Evolutionary conservation across 2,329 filamentous ascomycete genomes (phyloP), one percentile per base, ranked within the genome.

Genomic region (Colletotrichum sp.): DNA sequence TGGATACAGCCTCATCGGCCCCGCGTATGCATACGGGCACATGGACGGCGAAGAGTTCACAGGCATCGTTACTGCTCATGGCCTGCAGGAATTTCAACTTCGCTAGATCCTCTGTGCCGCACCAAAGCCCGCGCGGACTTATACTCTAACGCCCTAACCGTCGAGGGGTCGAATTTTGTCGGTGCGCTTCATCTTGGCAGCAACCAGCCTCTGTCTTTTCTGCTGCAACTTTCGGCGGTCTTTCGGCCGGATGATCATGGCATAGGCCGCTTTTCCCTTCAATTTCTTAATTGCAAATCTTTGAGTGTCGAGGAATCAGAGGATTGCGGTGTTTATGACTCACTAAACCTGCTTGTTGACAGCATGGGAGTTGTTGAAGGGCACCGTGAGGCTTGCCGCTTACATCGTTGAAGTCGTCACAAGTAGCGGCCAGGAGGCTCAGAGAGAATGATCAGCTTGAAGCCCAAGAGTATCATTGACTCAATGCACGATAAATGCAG

Each of bases 401-500:
- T 21, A 21, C 39, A 8, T 15, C 44, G 12, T 52, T 52, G 6
- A 52, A 13, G 10, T 52, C n/a, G n/a, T 13, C n/a, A 52, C 44
- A 52, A 10, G 3, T 1, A 52, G 10, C 10, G 2, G 4, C 10
- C 44, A 52, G 10, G 12, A 49, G 44, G n/a, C 44, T 21, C 10
- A 13, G n/a, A 21, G 7, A 9, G 6, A 16, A 24, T n/a, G 3
- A 21, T 39, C 12, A 39, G 13, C 13, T 34, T 21, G 24, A 39
- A 69, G 81, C 79, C 63, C 60, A 84, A 39, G 0, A 76, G 78
- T 57, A 62, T 74, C 60, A 82, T 74, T 3, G 39, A 34, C 4
- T 81, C 81, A 75, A 83, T 79, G 62, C 80, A 79, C 2, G 72
- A 28, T 80, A 81, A 28, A 83, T 15, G 1, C 71, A 63, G 9